Evolutionary conservation across 2,329 filamentous ascomycete species (phyloP).

Genomic region (Chalaropsis ovoidea): DNA sequence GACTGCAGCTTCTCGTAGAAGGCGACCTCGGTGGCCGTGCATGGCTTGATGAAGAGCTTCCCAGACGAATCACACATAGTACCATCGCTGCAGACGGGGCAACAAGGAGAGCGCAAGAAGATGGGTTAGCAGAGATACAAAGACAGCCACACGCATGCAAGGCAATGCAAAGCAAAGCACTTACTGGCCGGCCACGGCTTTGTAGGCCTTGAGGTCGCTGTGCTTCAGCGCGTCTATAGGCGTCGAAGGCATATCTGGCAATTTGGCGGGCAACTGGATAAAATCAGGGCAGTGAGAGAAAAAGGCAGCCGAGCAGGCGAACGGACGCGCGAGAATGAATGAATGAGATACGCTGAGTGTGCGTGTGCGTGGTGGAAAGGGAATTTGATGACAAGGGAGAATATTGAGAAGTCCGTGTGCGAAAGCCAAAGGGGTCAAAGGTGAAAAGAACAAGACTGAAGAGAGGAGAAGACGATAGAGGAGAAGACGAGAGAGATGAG

Average conservation of each 20-base stretch:
- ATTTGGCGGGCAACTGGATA: not conserved
- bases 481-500: not conserved
- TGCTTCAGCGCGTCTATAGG: conserved; percentile 14
- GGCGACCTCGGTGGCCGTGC: conserved; percentile 69
- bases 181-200: conserved; percentile 78
- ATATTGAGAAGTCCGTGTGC: not conserved
- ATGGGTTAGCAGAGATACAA: not conserved
- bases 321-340: too few species aligned
- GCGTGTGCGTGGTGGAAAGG: not conserved
- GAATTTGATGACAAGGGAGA: not conserved
- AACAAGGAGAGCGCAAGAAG: not conserved
- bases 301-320: not conserved
- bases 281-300: not conserved
- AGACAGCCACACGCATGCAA: not conserved
- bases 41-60: conserved; percentile 87
- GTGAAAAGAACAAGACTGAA: not conserved
- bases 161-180: conserved; percentile 32
- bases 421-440: not conserved
- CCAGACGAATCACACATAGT: conserved; percentile 77
- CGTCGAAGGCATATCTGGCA: not conserved
- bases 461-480: not conserved
- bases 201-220: conserved; percentile 40
- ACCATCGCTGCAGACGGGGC: conserved; percentile 57
- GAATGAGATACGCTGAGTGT: not conserved
- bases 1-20: conserved; percentile 79